phyloP scores from a whole-genome alignment of 1,284 basidiomycete genomes.

The Quambalaria eucalypti region DNA sequence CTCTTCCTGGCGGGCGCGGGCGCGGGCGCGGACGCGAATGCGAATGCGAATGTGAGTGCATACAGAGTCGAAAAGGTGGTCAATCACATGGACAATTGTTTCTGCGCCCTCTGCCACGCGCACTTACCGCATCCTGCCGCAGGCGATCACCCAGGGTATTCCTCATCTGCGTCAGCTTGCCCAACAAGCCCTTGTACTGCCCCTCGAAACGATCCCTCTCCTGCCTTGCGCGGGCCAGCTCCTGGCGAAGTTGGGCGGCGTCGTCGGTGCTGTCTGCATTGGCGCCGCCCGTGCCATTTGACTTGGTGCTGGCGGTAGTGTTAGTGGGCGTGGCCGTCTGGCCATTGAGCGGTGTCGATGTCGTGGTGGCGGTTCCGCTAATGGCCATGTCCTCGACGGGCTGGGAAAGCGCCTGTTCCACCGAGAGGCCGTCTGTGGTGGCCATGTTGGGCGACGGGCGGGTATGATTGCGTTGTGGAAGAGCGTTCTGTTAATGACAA shows the following conservation, averaged over 20 bases:
- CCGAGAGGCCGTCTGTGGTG: slow-evolving; percentile 1
- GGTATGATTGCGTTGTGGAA: too few relatives aligned
- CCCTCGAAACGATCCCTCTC: slow-evolving; percentile 76
- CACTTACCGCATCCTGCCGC: slow-evolving; percentile 84
- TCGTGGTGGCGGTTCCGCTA: too few relatives aligned
- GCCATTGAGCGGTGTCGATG: background rate
- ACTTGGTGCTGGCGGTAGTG: background rate
- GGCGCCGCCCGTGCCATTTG: background rate
- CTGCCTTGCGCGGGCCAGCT: slow-evolving; percentile 46
- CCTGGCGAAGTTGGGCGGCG: slow-evolving; percentile 4
- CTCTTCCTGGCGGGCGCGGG: slow-evolving; percentile 36
- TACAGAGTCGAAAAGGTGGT: background rate
- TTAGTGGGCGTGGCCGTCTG: background rate
- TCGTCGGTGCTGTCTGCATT: background rate
- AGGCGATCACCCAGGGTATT: slow-evolving; percentile 87
- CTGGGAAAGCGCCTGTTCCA: slow-evolving; percentile 7
- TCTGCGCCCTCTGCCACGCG: background rate
- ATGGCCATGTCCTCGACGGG: slow-evolving; percentile 9
- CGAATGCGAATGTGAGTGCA: background rate
- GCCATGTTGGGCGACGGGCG: slow-evolving; percentile 3
- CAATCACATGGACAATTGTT: background rate
- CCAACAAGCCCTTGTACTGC: slow-evolving; percentile 76
- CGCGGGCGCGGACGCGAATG: background rate
- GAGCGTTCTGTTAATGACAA: too few relatives aligned
- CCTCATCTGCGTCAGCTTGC: slow-evolving; percentile 85